phyloP scores from a whole-genome alignment of 1,139 yeast species.

The Kurtzmaniella quercitrusa region DNA sequence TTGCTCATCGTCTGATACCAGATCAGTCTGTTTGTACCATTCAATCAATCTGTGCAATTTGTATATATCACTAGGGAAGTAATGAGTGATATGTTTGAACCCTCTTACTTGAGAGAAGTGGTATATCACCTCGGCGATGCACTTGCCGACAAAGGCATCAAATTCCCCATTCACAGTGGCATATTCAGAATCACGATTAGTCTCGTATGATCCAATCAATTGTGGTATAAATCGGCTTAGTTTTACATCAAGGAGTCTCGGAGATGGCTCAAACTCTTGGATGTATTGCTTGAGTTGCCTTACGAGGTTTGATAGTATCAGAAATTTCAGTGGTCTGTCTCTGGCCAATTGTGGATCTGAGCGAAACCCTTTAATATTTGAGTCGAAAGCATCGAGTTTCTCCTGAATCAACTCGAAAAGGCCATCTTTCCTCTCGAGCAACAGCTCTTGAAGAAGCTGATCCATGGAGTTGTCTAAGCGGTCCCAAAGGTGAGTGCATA shows the following conservation, averaged over 20 bases:
- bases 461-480: constrained; percentile 4
- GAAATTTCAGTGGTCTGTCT: neutral
- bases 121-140: constrained; percentile 42
- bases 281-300: constrained; percentile 12
- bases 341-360: neutral
- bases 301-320: neutral
- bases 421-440: constrained; percentile 2
- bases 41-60: constrained; percentile 36
- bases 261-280: constrained; percentile 52
- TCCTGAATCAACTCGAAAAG: constrained; percentile 1
- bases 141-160: neutral
- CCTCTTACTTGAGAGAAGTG: constrained; percentile 63
- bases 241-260: constrained; percentile 45
- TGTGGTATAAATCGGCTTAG: constrained; percentile 28
- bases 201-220: constrained; percentile 12
- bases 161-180: neutral
- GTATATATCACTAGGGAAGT: constrained; percentile 57
- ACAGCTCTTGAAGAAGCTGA: constrained; percentile 6
- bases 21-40: constrained; percentile 11
- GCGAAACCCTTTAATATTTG: neutral
- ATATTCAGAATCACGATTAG: neutral
- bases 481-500: neutral
- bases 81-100: constrained; percentile 52
- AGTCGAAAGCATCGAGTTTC: neutral
- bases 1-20: constrained; percentile 47